Percentiles rank a stretch among this genome's conserved stretches.
phyloP scores from a whole-genome alignment of 1,284 basidiomycete species.

The Earliella scabrosa region DNA sequence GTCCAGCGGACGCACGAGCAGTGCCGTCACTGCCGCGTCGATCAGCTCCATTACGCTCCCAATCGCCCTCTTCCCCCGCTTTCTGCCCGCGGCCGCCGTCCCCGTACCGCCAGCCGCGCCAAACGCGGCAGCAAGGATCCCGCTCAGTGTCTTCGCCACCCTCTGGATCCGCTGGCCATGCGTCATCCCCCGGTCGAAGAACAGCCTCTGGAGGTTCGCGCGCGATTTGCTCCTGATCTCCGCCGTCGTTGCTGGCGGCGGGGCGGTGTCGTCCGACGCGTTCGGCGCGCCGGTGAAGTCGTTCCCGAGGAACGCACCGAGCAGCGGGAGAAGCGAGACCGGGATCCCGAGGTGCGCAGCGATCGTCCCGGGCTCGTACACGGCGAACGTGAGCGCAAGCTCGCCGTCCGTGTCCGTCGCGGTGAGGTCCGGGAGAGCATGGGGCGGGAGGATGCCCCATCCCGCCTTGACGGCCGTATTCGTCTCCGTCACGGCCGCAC shows the following conservation, averaged over 20 bases:
- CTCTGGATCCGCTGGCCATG: slow-evolving; percentile 61
- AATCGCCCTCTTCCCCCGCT: slow-evolving; percentile 56
- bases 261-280: slow-evolving; percentile 37
- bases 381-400: slow-evolving; percentile 55
- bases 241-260: slow-evolving; percentile 16
- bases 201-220: slow-evolving; percentile 58
- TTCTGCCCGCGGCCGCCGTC: slow-evolving; percentile 32
- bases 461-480: slow-evolving; percentile 32
- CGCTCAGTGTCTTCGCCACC: slow-evolving; percentile 56
- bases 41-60: slow-evolving; percentile 78
- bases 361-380: slow-evolving; percentile 68
- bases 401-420: slow-evolving; percentile 17
- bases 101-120: slow-evolving; percentile 25
- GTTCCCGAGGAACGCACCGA: slow-evolving; percentile 88
- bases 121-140: slow-evolving; percentile 49
- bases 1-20: slow-evolving; percentile 54
- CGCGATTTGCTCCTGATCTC: slow-evolving; percentile 30
- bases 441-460: slow-evolving; percentile 61
- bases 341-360: slow-evolving; percentile 50
- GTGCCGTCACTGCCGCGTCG: slow-evolving; percentile 60
- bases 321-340: slow-evolving; percentile 75
- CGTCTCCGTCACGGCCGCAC: slow-evolving; percentile 34
- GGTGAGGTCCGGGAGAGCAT: slow-evolving; percentile 14
- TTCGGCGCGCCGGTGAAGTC: slow-evolving; percentile 66
- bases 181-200: slow-evolving; percentile 67